phyloP scores from a whole-genome alignment of 106 monocot species.

The Phalaenopsis equestris region DNA sequence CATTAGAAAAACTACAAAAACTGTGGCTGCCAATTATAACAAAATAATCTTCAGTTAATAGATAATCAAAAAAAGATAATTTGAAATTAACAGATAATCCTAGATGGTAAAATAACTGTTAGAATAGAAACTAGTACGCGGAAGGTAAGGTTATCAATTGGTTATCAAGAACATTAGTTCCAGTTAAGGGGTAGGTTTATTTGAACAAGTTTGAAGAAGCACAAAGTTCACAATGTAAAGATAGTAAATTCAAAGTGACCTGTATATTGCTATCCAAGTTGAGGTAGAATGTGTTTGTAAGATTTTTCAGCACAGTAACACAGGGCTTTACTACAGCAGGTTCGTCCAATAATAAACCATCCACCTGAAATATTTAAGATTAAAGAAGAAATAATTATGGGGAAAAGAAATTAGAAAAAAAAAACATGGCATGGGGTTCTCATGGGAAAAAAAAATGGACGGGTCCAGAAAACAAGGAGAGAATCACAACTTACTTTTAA shows the following conservation, averaged over 20 bases:
- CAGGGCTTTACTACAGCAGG: constrained; percentile 48
- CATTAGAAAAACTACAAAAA: too few species aligned
- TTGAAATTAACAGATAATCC: too few species aligned
- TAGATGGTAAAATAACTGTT: too few species aligned
- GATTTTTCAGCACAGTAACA: constrained; percentile 42
- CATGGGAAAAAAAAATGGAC: background rate
- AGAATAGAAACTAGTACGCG: too few species aligned
- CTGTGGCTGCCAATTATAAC: too few species aligned
- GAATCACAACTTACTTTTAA: constrained; percentile 47
- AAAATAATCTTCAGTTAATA: too few species aligned
- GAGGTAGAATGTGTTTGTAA: constrained; percentile 36
- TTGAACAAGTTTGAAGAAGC: background rate
- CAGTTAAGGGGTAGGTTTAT: background rate
- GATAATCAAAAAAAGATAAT: too few species aligned
- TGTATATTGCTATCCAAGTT: constrained; percentile 43
- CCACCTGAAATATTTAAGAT: constrained; percentile 41
- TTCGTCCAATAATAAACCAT: constrained; percentile 39
- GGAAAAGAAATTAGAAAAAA: constrained; percentile 6
- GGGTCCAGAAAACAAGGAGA: background rate
- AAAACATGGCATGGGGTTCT: background rate
- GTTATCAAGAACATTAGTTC: too few species aligned
- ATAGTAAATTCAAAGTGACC: constrained; percentile 24
- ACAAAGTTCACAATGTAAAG: background rate
- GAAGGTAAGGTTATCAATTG: too few species aligned
- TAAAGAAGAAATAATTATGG: constrained; percentile 4